Conservation (phyloP, 352 stramenopile species). For the Aphanomyces stellatus region DNA sequence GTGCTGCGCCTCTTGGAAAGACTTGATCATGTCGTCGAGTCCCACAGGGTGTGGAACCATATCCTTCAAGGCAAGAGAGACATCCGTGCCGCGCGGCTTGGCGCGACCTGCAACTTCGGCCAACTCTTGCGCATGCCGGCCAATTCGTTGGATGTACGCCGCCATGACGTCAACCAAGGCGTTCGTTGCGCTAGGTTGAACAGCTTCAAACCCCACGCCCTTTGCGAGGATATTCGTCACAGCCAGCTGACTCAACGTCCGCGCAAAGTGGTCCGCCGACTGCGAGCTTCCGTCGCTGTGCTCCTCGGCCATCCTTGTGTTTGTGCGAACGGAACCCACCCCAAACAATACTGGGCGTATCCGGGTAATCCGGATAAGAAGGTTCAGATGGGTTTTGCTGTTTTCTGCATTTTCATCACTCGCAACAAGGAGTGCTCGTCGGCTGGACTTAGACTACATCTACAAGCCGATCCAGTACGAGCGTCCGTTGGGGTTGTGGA, state of each 20-base stretch:
- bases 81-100: slow-evolving; percentile 38
- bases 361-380: neutral
- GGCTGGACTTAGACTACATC: neutral
- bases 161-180: slow-evolving; percentile 44
- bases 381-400: neutral
- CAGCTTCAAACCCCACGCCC: slow-evolving; percentile 42
- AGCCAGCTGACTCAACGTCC: slow-evolving; percentile 41
- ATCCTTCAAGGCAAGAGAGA: slow-evolving; percentile 39
- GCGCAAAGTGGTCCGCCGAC: slow-evolving; percentile 27
- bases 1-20: slow-evolving; percentile 30
- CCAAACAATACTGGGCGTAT: neutral
- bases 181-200: slow-evolving; percentile 43
- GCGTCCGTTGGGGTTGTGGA: slow-evolving; percentile 96
- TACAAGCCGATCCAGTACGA: slow-evolving; percentile 94
- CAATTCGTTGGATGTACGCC: slow-evolving; percentile 51
- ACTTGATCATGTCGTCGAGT: slow-evolving; percentile 40
- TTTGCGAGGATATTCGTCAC: slow-evolving; percentile 35
- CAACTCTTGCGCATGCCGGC: slow-evolving; percentile 37
- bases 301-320: slow-evolving; percentile 13
- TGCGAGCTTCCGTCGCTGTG: neutral
- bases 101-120: slow-evolving; percentile 44
- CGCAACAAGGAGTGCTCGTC: neutral
- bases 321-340: neutral
- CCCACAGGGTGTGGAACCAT: slow-evolving; percentile 36
- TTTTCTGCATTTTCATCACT: too few relatives aligned